Evolutionary conservation across 768 basidiomycete species (phyloP).

Genomic region (Inosperma sp.): DNA sequence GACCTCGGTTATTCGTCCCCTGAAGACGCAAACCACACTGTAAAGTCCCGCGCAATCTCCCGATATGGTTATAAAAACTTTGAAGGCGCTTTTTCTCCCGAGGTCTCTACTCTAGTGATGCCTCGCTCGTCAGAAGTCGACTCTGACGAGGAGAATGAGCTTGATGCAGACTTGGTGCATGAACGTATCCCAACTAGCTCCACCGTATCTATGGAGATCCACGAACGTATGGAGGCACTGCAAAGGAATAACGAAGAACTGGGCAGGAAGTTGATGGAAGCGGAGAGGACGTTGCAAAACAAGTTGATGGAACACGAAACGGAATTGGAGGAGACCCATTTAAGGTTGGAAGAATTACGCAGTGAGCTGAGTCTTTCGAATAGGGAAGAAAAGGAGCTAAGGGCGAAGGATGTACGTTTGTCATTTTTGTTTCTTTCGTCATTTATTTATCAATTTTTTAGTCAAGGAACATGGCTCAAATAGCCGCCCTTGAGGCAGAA

Average conservation of each 20-base stretch:
- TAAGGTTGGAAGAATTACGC: conserved; percentile 68
- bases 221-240: conserved; percentile 70
- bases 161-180: conserved; percentile 52
- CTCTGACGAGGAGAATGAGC: conserved; percentile 51
- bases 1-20: conserved; percentile 42
- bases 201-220: conserved; percentile 62
- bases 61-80: conserved; percentile 23
- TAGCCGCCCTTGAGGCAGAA: conserved; percentile 69
- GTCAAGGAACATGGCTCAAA: conserved; percentile 64
- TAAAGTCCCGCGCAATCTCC: conserved; percentile 16
- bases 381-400: conserved; percentile 89
- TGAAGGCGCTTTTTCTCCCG: conserved; percentile 38
- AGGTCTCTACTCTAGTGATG: conserved; percentile 55
- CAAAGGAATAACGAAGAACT: conserved; percentile 72
- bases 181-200: conserved; percentile 59
- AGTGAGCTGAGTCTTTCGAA: conserved; percentile 75
- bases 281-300: conserved; percentile 61
- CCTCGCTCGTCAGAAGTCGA: conserved; percentile 47
- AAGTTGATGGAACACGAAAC: conserved; percentile 72
- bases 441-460: conserved; percentile 25
- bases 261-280: conserved; percentile 68
- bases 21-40: conserved; percentile 35
- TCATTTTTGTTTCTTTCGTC: conserved; percentile 3
- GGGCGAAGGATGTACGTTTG: conserved; percentile 72
- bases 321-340: conserved; percentile 80